Base-by-base conservation (phyloP, 2,329 filamentous ascomycete species). In the Epichloe coenophiala region DNA sequence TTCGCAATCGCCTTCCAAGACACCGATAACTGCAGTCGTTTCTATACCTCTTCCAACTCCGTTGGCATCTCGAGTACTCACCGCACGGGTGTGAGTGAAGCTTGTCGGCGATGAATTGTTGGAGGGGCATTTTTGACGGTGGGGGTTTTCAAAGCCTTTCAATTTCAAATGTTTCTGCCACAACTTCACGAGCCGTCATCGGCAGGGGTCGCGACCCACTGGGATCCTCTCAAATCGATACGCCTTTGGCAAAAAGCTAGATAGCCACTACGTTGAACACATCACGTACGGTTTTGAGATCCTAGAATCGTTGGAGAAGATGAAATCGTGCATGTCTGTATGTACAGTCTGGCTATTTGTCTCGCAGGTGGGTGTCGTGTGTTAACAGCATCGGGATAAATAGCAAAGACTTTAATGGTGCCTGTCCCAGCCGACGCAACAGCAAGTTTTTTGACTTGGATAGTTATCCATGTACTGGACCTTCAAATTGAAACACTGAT, bases 41-140 rank as follows among this genome's bases (percentile, higher is more conserved):
- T 15, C 9, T 41, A 41, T 71, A 87, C 85, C 70, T 89, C 84
- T 71, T 88, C 84, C 43, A 89, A 66, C 71, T 89, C 84, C 42
- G 83, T 83, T 49, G 84, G 78, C 86, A 90, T 89, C 21, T 39
- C 41, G 35, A n/a, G 7, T 33, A 23, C 23, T 39, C 35, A 21
- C 43, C 31, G 23, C 12, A 12, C 11, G 42, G 35, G 11, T 43
- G 43, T 48, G 51, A 23, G 38, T 51, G 40, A 35, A 37, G 45
- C 41, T 51, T 36, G 17, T 49, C 19, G 38, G 43, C 45, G 38
- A 41, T 27, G 19, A 51, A 17, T 27, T 31, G 38, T 48, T 58
- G 53, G 57, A 58, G 17, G 58, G 56, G 58, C 58, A 55, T 49
- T 48, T 57, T 53, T 50, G 50, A 54, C 51, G 47, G 54, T 53